A percentile compares a stretch with the other conserved stretches of the same genome.
These are phyloP conservation scores for Aquilaria malaccensis DNA, from an alignment of 345 rosid species.

Conservation along the genomic window DNA sequence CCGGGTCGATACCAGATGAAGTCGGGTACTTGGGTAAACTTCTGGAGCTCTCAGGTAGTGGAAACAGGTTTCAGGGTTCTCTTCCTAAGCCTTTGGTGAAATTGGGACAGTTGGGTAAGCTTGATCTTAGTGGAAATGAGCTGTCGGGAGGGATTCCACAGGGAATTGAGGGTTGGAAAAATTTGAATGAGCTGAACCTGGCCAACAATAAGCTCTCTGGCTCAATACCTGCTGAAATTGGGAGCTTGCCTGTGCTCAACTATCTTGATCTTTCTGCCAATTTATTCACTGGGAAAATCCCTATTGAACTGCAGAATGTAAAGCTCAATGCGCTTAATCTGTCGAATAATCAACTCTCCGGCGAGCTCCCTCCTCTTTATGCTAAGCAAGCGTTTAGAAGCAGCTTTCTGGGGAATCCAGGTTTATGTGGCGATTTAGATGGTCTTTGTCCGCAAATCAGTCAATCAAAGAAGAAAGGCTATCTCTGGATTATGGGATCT, in stretches of 20 bases:
- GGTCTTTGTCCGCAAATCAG: conserved; percentile 45
- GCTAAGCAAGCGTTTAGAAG: conserved; percentile 36
- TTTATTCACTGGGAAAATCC: conserved; percentile 58
- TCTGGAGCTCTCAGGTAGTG: conserved; percentile 41
- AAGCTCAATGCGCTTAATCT: conserved; percentile 72
- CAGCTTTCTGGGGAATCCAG: conserved; percentile 72
- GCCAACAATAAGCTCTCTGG: conserved; percentile 64
- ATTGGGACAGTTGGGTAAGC: conserved; percentile 42
- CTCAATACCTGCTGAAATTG: conserved; percentile 52
- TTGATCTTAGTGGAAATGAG: conserved; percentile 58
- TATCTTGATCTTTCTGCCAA: conserved; percentile 86
- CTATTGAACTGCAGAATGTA: conserved; percentile 60
- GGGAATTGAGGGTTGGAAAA: conserved; percentile 42
- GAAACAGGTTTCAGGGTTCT: conserved; percentile 39
- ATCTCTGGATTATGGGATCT: conserved; percentile 54
- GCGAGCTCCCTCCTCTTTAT: conserved; percentile 61
- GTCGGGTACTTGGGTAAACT: conserved; percentile 45
- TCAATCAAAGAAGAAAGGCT: conserved; percentile 27
- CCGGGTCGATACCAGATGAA: conserved; percentile 51
- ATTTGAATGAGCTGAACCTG: conserved; percentile 70
- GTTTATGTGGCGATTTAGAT: conserved; percentile 51
- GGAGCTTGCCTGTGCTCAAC: conserved; percentile 65
- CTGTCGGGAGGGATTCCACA: conserved; percentile 62
- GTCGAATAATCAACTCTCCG: conserved; percentile 63
- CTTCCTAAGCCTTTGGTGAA: conserved; percentile 53